Base-by-base conservation (phyloP, 2,329 filamentous ascomycete genomes). In the Aspergillus thermomutatus region DNA sequence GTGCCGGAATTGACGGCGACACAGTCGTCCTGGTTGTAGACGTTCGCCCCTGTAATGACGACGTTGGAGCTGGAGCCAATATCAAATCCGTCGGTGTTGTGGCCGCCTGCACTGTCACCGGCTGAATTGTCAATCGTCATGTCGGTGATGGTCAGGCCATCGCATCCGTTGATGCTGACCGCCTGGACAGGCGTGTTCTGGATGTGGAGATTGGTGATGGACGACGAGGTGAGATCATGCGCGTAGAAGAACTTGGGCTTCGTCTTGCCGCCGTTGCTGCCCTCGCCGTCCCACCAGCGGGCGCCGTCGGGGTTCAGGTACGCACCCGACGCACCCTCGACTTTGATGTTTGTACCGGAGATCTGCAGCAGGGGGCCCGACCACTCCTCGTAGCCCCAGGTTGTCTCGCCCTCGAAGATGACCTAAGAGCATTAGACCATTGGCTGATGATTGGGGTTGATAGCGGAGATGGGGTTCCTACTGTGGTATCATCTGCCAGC, bases 361-460 rank as follows among this genome's bases (percentile, higher is more conserved):
- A 89, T 77, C 27, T 80, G 79, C 64, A 90, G 79, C 14, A 90
- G 77, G 47, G 87, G 87, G 0, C 87, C 87, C 1, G 70, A 69
- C 87, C 86, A 89, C 65, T 87, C 82, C 60, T 83, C 76, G 74
- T 87, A 88, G 21, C 79, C 86, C 66, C 87, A 90, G 53, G 82
- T 84, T n/a, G 87, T 89, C 14, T 78, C 83, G 46, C 87, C 87
- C 56, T 83, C 71, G 72, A 89, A 89, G 63, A 82, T 83, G 60
- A 88, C 79, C 72, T 77, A n/a, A 7, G 6, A 3, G 7, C 7
- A 17, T 37, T 8, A 37, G 31, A 17, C 28, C 4, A 31, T 14
- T 11, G 11, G 0, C 28, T 31, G 28, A 31, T 5, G 11, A 31
- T 31, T 14, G 11, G 14, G 31, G 31, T 17, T 34, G 31, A 17